These are phyloP conservation scores for Sugiyamaella xylanicola DNA, from an alignment of 1,139 yeast species.

Conservation along the genomic window DNA sequence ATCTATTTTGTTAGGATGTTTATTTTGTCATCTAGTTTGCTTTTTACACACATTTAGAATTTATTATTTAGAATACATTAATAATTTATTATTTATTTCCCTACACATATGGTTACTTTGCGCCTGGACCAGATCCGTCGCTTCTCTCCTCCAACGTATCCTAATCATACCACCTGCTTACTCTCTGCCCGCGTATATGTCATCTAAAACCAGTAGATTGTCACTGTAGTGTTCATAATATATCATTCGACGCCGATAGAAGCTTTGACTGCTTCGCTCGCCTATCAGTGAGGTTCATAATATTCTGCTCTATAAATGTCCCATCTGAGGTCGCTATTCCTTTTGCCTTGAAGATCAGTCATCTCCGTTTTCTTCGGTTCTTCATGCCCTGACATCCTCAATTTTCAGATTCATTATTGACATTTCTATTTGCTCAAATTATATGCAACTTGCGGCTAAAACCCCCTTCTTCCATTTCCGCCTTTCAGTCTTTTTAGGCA, in stretches of 20 bases:
- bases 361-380: no score
- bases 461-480: background rate
- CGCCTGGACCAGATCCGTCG: conserved; percentile 3
- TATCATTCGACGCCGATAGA: background rate
- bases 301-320: background rate
- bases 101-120: background rate
- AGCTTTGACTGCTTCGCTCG: background rate
- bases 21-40: background rate
- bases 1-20: no score
- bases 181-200: background rate
- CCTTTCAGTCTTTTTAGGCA: background rate
- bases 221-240: background rate
- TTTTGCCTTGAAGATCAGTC: no score
- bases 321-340: no score
- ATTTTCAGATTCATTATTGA: no score
- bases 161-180: conserved; percentile 1
- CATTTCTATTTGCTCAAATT: no score
- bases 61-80: background rate
- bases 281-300: conserved; percentile 7
- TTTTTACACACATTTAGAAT: background rate
- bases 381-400: no score
- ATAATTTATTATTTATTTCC: background rate
- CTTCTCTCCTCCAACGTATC: background rate
- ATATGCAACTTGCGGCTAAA: background rate
- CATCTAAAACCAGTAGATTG: background rate